These are phyloP conservation scores for Pneumocystis murina DNA, from an alignment of 1,139 yeast genomes.

Conservation along the genomic window DNA sequence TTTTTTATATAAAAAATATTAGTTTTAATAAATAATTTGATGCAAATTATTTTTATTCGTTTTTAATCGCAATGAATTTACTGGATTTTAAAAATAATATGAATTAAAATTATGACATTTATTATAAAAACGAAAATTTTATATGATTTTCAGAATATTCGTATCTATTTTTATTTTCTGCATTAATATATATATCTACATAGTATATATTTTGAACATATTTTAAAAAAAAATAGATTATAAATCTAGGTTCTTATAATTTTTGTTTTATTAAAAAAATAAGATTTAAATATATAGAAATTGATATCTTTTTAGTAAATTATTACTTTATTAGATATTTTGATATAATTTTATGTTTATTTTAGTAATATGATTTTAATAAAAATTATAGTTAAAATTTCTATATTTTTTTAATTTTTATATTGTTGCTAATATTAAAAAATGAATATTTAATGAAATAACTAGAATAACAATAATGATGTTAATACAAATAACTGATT, in stretches of 20 bases:
- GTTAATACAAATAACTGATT: not conserved
- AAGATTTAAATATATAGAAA: not conserved
- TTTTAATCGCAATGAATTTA: not conserved
- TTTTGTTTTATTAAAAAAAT: not conserved
- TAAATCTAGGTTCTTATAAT: no score
- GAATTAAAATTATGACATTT: no score
- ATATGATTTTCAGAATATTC: no score
- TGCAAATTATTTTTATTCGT: not conserved
- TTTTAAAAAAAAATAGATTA: no score
- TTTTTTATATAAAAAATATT: not conserved
- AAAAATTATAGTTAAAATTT: not conserved
- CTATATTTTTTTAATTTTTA: not conserved
- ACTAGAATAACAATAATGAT: not conserved
- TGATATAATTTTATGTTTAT: not conserved
- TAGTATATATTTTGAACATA: no score
- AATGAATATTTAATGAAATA: not conserved
- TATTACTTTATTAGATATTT: not conserved
- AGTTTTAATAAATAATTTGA: not conserved
- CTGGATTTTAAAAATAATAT: not conserved
- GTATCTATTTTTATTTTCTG: no score
- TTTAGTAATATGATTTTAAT: not conserved
- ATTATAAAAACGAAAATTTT: no score
- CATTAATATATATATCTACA: no score
- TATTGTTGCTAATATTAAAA: not conserved
- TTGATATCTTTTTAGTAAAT: not conserved